phyloP scores from a whole-genome alignment of 192 early-diverging fungal species.

The Endogone sp. region DNA sequence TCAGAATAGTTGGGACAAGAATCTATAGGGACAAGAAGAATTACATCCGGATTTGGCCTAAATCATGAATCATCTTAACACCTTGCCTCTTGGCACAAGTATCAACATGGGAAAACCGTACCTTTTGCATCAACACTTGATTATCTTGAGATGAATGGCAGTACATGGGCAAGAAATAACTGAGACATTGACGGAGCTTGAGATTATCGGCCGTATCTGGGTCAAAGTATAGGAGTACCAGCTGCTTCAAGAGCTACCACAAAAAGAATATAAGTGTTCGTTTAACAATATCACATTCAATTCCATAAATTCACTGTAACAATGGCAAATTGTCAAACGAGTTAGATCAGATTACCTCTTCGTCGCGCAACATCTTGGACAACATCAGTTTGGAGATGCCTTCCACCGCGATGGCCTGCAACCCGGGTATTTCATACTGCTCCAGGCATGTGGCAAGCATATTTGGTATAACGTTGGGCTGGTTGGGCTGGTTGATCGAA shows the following conservation, averaged over 20 bases:
- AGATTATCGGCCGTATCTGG: conserved; percentile 62
- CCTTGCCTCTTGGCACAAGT: conserved; percentile 10
- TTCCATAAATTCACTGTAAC: no score
- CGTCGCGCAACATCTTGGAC: conserved; percentile 29
- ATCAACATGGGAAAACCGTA: conserved; percentile 28
- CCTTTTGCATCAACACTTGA: conserved; percentile 62
- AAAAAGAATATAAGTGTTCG: conserved; percentile 2
- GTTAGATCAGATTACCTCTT: conserved; percentile 24
- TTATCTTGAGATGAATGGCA: conserved; percentile 72
- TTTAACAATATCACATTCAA: no score
- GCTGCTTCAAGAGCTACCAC: conserved; percentile 57
- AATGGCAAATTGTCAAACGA: neutral
- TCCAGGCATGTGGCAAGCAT: conserved; percentile 53
- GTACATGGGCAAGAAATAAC: conserved; percentile 85
- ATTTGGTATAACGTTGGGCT: conserved; percentile 37
- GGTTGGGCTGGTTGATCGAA: no score
- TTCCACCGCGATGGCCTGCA: conserved; percentile 72
- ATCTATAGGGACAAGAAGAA: conserved; percentile 23
- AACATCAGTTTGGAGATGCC: conserved; percentile 74
- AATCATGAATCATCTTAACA: no score
- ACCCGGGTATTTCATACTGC: conserved; percentile 41
- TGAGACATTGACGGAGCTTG: conserved; percentile 78
- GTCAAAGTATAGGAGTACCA: conserved; percentile 84
- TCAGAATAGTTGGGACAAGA: conserved; percentile 28
- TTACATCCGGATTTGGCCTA: no score